A percentile compares a stretch with the other conserved stretches of the same genome.
phyloP scores from a whole-genome alignment of 2,329 filamentous ascomycete species.

The Trichoderma pleuroti region DNA sequence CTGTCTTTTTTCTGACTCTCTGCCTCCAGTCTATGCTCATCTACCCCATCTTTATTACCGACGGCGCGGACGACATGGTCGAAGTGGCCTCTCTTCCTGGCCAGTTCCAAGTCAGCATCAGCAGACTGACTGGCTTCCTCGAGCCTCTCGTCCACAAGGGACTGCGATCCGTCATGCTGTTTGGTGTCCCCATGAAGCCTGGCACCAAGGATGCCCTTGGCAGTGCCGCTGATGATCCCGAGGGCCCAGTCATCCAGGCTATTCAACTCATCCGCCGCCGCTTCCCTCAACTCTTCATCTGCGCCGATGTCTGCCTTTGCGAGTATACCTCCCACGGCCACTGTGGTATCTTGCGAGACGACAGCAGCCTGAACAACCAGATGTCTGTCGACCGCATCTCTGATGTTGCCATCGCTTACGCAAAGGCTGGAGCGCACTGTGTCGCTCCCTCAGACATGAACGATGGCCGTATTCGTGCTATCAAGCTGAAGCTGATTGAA shows the following conservation, averaged over 20 bases:
- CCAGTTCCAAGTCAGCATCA: conserved; percentile 83
- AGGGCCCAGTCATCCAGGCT: conserved; percentile 83
- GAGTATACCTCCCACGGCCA: conserved; percentile 98
- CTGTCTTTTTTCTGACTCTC: conserved; percentile 4
- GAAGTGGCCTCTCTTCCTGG: conserved; percentile 87
- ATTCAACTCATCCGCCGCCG: conserved; percentile 79
- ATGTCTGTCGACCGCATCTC: conserved; percentile 92
- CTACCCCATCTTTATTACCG: conserved; percentile 94
- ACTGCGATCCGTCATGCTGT: conserved; percentile 87
- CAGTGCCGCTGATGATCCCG: conserved; percentile 86
- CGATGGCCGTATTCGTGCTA: conserved; percentile 92
- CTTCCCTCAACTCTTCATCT: conserved; percentile 89
- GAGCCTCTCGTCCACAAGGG: conserved; percentile 85
- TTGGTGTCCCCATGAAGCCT: conserved; percentile 82
- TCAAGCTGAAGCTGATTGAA: conserved; percentile 97
- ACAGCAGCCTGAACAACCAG: conserved; percentile 88
- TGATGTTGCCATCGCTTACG: conserved; percentile 96
- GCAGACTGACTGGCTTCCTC: conserved; percentile 79
- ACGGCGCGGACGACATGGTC: conserved; percentile 87
- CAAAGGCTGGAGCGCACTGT: conserved; percentile 91
- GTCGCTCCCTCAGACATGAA: conserved; percentile 99
- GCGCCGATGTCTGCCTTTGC: conserved; percentile 92
- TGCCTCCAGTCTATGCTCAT: conserved; percentile 84
- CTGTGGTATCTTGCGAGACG: conserved; percentile 91
- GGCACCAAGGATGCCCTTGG: conserved; percentile 86